These are phyloP conservation scores for Ogataea minuta DNA, from an alignment of 805 yeast species.

Conservation along the genomic window DNA sequence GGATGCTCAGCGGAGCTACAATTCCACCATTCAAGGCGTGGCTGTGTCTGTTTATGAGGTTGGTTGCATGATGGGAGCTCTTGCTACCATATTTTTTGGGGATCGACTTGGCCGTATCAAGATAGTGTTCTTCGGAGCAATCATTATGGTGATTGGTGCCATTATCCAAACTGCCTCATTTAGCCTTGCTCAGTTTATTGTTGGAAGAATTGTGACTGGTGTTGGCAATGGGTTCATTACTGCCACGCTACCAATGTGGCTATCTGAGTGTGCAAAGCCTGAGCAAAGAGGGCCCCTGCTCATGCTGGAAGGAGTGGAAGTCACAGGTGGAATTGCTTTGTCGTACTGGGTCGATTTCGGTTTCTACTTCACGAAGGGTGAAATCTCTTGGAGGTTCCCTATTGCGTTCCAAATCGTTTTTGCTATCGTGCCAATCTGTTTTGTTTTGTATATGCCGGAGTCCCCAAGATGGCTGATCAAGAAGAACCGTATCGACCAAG, in stretches of 20 bases:
- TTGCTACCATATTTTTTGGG: conserved; percentile 41
- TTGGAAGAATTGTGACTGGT: conserved; percentile 35
- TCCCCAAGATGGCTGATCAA: conserved; percentile 45
- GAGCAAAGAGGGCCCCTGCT: conserved; percentile 31
- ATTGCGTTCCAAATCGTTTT: conserved; percentile 35
- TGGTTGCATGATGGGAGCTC: conserved; percentile 46
- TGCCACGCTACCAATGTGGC: conserved; percentile 37
- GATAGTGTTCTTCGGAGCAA: conserved; percentile 36
- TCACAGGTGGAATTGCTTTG: conserved; percentile 30
- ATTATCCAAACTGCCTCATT: conserved; percentile 26
- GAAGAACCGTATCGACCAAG: conserved; percentile 42
- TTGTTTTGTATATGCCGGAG: conserved; percentile 34
- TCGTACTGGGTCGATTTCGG: conserved; percentile 40
- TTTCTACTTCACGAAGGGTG: conserved; percentile 32
- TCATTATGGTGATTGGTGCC: conserved; percentile 35
- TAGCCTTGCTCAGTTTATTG: conserved; percentile 29
- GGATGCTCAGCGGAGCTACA: conserved; percentile 23
- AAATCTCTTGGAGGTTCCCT: conserved; percentile 36
- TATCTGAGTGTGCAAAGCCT: conserved; percentile 36
- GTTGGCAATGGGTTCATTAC: conserved; percentile 38
- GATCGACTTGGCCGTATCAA: conserved; percentile 42
- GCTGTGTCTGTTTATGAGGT: conserved; percentile 49
- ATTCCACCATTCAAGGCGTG: conserved; percentile 43
- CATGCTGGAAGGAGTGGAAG: conserved; percentile 32
- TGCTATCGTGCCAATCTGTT: conserved; percentile 20